Evolutionary conservation across 179 eudicot genomes (phyloP).

Genomic region (Silene vulgaris): DNA sequence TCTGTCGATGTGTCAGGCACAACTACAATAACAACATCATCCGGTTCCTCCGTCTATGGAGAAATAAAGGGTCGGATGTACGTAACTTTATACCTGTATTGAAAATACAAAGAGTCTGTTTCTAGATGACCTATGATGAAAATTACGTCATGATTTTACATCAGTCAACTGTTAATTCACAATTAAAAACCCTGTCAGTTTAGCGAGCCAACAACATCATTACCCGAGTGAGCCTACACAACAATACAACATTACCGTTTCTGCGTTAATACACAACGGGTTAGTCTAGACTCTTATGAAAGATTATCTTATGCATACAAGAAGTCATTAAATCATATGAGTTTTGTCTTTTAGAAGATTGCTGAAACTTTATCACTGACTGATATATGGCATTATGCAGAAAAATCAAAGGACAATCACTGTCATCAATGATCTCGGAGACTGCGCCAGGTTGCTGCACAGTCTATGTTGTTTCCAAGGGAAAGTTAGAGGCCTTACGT

Average conservation of each 20-base stretch:
- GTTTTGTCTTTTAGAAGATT: not conserved
- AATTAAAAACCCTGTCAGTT: too few species aligned
- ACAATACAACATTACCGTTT: too few species aligned
- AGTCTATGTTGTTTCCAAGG: constrained; percentile 76
- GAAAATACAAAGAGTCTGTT: not conserved
- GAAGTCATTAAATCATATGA: not conserved
- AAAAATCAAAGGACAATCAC: constrained; percentile 42
- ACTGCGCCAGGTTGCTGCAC: constrained; percentile 68
- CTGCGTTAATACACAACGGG: too few species aligned
- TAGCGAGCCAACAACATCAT: too few species aligned
- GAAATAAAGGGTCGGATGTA: not conserved
- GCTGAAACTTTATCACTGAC: not conserved
- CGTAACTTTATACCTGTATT: not conserved
- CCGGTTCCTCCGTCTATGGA: not conserved
- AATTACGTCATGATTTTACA: not conserved
- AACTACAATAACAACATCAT: not conserved
- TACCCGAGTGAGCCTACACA: too few species aligned
- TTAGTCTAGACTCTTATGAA: too few species aligned
- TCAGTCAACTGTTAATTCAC: too few species aligned
- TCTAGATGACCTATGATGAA: not conserved
- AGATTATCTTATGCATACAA: too few species aligned
- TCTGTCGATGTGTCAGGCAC: not conserved
- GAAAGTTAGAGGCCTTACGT: constrained; percentile 70
- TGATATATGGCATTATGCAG: constrained; percentile 25
- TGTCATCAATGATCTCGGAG: constrained; percentile 69